These are phyloP conservation scores for Paecilomyces formosus DNA, from an alignment of 2,329 filamentous ascomycete genomes.

Conservation along the genomic window DNA sequence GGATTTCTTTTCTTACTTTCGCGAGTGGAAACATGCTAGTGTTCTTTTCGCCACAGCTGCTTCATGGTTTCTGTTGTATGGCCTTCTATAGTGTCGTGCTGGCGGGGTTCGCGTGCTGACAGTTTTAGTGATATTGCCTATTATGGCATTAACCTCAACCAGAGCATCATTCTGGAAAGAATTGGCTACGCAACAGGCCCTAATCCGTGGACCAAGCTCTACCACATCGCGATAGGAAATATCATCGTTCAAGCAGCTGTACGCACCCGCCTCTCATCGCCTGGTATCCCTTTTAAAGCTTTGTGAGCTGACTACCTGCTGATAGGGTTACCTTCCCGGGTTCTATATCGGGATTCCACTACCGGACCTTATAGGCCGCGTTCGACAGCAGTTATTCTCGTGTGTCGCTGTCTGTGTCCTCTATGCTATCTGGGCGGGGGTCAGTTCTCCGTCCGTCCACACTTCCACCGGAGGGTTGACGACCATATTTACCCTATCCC, in stretches of 20 bases:
- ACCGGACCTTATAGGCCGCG: constrained; percentile 14
- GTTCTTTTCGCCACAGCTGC: constrained; percentile 23
- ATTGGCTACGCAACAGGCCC: constrained; percentile 25
- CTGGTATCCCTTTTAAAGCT: neutral
- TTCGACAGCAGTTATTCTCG: constrained; percentile 13
- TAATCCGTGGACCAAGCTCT: constrained; percentile 23
- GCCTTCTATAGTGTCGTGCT: neutral
- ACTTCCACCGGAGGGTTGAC: constrained; percentile 18
- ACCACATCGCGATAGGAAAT: constrained; percentile 27
- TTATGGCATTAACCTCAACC: constrained; percentile 28
- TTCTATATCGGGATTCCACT: constrained; percentile 17
- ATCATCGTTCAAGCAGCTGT: constrained; percentile 19
- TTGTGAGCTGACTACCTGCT: neutral
- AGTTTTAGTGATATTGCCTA: constrained; percentile 19
- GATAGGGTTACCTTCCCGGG: constrained; percentile 14
- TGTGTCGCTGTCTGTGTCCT: constrained; percentile 14
- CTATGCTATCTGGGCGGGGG: constrained; percentile 23
- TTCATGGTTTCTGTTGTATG: constrained; percentile 23
- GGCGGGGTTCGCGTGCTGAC: neutral
- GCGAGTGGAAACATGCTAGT: constrained; percentile 24
- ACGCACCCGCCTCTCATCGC: neutral
- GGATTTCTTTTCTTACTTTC: constrained; percentile 23
- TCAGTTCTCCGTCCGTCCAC: constrained; percentile 10
- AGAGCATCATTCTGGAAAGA: constrained; percentile 22
- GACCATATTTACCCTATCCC: constrained; percentile 20